Conservation (phyloP, 257 asterid species). For the Fraxinus pennsylvanica region DNA sequence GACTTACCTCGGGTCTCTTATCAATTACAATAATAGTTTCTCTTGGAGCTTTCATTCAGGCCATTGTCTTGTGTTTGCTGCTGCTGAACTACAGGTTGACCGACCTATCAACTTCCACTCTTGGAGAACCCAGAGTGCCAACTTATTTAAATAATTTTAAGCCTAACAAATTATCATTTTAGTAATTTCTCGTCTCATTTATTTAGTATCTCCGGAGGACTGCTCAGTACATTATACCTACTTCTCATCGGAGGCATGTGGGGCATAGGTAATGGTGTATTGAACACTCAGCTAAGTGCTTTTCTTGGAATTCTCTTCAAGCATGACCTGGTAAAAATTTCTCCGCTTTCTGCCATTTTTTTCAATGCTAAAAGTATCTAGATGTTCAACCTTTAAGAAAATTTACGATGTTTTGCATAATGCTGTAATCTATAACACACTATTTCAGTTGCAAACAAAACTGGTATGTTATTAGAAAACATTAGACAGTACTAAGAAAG, state of each 20-base stretch:
- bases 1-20: constrained; percentile 72
- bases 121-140: background rate
- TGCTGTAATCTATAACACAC: background rate
- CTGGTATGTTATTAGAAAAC: background rate
- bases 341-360: background rate
- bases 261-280: constrained; percentile 93
- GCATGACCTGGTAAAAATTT: constrained; percentile 77
- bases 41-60: constrained; percentile 76
- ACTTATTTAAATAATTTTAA: background rate
- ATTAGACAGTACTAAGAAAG: background rate
- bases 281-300: constrained; percentile 91
- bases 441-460: background rate
- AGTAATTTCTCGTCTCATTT: constrained; percentile 10
- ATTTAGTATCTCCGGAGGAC: constrained; percentile 54
- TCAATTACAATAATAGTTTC: constrained; percentile 73
- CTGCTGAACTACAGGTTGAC: constrained; percentile 70
- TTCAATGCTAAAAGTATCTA: background rate
- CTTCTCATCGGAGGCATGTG: constrained; percentile 74
- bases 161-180: constrained; percentile 3
- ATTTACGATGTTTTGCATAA: background rate
- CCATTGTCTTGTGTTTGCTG: constrained; percentile 68
- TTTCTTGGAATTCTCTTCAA: constrained; percentile 85
- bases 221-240: constrained; percentile 58
- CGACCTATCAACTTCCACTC: constrained; percentile 24
- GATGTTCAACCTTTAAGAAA: background rate